Conservation (phyloP, 352 stramenopile species). For the Globisporangium parvum region DNA sequence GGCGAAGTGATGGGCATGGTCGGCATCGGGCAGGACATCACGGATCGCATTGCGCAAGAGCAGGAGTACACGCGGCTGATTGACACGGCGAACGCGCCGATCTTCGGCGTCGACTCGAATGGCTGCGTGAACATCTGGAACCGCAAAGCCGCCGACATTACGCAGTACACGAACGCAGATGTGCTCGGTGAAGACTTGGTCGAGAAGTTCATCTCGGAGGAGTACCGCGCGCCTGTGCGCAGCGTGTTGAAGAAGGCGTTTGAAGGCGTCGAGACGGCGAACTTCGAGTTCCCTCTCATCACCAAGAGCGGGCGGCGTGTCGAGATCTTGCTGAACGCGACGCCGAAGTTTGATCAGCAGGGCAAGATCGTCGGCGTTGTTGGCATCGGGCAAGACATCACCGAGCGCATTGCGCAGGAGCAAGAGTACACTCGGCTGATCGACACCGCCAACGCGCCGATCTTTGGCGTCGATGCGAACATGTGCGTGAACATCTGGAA, state of each 20-base stretch:
- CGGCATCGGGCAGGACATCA: conserved; percentile 24
- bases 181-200: conserved; percentile 61
- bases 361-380: conserved; percentile 64
- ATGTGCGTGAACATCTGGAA: conserved; percentile 89
- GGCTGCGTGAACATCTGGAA: conserved; percentile 55
- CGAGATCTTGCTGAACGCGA: conserved; percentile 75
- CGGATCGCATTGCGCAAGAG: conserved; percentile 38
- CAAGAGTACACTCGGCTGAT: conserved; percentile 51
- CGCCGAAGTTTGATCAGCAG: conserved; percentile 47
- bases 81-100: conserved; percentile 77
- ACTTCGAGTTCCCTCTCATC: conserved; percentile 71
- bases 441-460: conserved; percentile 62
- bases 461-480: conserved; percentile 56
- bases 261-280: conserved; percentile 32
- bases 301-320: conserved; percentile 63
- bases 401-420: conserved; percentile 30
- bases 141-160: conserved; percentile 54
- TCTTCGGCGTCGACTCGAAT: conserved; percentile 55
- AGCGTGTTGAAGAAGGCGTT: conserved; percentile 36
- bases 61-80: conserved; percentile 69
- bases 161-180: conserved; percentile 64
- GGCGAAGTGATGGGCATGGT: conserved; percentile 12
- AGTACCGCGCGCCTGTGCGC: conserved; percentile 28
- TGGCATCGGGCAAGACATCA: conserved; percentile 62
- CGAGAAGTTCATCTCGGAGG: conserved; percentile 49